phyloP scores from a whole-genome alignment of 163 green algal genomes.

The Chloroidium sp. region DNA sequence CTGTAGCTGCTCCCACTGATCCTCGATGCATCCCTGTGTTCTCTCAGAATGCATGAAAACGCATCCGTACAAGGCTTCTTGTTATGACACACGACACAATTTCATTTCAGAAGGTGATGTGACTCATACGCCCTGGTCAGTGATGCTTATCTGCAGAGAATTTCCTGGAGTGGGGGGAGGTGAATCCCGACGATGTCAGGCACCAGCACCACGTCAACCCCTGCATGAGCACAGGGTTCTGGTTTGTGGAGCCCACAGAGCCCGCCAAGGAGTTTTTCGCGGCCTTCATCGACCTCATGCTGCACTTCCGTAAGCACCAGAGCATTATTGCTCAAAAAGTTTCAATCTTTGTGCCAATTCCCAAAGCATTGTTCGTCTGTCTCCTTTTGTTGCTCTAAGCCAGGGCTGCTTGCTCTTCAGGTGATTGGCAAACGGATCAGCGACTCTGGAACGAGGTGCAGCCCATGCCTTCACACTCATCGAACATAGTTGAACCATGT shows the following conservation, averaged over 20 bases:
- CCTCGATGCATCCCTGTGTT: neutral
- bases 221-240: neutral
- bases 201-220: neutral
- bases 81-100: too few species aligned
- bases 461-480: too few species aligned
- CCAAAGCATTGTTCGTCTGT: too few species aligned
- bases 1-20: neutral
- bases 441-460: neutral
- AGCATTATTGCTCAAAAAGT: too few species aligned
- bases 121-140: too few species aligned
- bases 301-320: too few species aligned
- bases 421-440: neutral
- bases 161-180: neutral
- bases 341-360: too few species aligned
- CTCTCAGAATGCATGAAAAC: neutral
- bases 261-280: neutral
- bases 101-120: too few species aligned
- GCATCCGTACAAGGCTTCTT: neutral
- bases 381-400: too few species aligned
- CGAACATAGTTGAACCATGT: too few species aligned
- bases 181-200: neutral
- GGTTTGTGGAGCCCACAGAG: neutral
- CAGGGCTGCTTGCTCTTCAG: too few species aligned
- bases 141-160: neutral
- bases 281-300: neutral